Base-by-base conservation (phyloP, 2,329 filamentous ascomycete species). In the Sporothrix dimorphospora region DNA sequence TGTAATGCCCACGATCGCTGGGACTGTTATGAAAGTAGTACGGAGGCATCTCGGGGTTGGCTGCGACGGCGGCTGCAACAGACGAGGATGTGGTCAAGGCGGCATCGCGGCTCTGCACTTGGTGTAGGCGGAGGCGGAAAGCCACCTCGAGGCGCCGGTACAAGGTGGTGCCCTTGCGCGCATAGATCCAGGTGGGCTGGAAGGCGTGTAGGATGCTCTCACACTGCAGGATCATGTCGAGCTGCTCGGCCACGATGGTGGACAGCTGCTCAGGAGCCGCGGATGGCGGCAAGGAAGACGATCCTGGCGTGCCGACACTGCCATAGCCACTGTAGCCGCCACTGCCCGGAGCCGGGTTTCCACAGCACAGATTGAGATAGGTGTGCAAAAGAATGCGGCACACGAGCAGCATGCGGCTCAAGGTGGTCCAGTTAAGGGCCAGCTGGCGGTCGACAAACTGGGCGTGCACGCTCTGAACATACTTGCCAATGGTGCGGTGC, bases 391-490 rank as follows among this genome's bases (percentile, higher is more conserved):
- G 71, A 6, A 83, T 75, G 24, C 82, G 69, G 4, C 80, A 79
- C 8, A 82, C 79, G 16, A 81, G 79, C 8, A 83, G 77, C 14
- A 83, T 73, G 3, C 82, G 79, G 70, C 79, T 81, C 9, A 84
- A 74, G 0, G 82, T 83, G 2, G 83, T 80, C 34, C 80, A 80
- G 72, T 84, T 84, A 6, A 84, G 75, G 0, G 83, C 82, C 0
- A 84, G 77, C 71, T 84, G 82, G 1, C 81, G 79, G 70, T 84
- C 82, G 61, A 82, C 79, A 42, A 82, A 80, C 3, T 83, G 78
- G 8, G 80, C 81, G 16, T 81, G 79, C 21, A 79, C 83, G 14
- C 80, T 79, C 71, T 84, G 81, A 4, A 84, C 77, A 69, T 84
- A 82, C 69, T 83, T 82, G 51, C 80, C 82, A 8, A 79, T 78